Percentiles rank a stretch among this genome's conserved stretches.
phyloP scores from a whole-genome alignment of 441 rosid genomes.

The Pelargonium cotyledonis region DNA sequence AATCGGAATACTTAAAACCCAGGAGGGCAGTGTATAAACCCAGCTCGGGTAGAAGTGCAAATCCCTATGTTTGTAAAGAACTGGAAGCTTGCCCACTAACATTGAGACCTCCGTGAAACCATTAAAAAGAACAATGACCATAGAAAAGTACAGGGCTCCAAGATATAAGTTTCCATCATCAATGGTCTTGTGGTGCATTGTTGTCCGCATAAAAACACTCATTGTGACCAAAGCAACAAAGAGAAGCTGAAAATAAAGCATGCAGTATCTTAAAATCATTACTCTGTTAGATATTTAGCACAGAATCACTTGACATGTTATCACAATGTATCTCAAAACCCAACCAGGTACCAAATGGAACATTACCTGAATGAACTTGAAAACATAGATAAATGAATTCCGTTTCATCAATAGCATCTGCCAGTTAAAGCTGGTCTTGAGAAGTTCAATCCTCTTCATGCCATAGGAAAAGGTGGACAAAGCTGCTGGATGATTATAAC shows the following conservation, averaged over 20 bases:
- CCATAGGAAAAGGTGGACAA: conserved; percentile 58
- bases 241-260: conserved; percentile 33
- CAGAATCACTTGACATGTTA: neutral
- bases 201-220: conserved; percentile 63
- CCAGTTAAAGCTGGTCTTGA: conserved; percentile 60
- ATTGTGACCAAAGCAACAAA: conserved; percentile 37
- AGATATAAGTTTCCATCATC: conserved; percentile 46
- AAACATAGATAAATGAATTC: conserved; percentile 72
- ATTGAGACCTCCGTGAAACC: conserved; percentile 65
- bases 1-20: conserved; percentile 73
- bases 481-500: conserved; percentile 68
- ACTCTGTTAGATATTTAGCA: conserved; percentile 10
- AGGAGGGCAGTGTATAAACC: conserved; percentile 62
- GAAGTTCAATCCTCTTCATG: conserved; percentile 43
- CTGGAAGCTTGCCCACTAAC: conserved; percentile 72
- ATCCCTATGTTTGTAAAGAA: conserved; percentile 80
- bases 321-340: neutral
- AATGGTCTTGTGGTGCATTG: conserved; percentile 39
- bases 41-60: conserved; percentile 65
- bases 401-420: conserved; percentile 75
- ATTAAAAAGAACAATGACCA: conserved; percentile 53
- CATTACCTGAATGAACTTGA: conserved; percentile 59
- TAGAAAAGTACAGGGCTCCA: conserved; percentile 58
- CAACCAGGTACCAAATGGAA: neutral
- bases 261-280: conserved; percentile 6